Conservation (phyloP, 306 rosid species). For the Cyamopsis tetragonoloba region DNA sequence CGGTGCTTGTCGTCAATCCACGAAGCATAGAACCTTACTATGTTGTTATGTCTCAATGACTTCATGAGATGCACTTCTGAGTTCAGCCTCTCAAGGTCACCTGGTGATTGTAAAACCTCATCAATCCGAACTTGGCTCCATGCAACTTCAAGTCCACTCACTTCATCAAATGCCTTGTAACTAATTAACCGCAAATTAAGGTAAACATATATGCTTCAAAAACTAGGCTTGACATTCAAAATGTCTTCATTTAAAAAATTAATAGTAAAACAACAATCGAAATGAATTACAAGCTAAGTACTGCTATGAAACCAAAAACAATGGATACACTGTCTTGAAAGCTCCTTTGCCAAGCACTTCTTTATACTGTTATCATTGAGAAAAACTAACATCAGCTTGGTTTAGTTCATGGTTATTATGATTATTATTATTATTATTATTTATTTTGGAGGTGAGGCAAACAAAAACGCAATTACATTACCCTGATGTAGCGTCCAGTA, state of each 20-base stretch:
- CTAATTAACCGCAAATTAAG: constrained; percentile 37
- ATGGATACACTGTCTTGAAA: constrained; percentile 45
- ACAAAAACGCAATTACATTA: constrained; percentile 12
- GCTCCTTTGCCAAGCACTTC: constrained; percentile 50
- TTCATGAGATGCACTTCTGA: constrained; percentile 82
- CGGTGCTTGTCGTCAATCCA: constrained; percentile 78
- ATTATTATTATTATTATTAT: no score
- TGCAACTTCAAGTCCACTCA: constrained; percentile 83
- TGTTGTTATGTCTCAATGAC: constrained; percentile 60
- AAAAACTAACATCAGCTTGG: constrained; percentile 18
- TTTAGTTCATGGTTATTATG: not conserved
- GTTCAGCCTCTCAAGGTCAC: constrained; percentile 56
- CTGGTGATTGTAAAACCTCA: constrained; percentile 65
- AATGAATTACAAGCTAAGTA: not conserved
- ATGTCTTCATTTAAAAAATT: not conserved
- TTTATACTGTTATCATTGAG: constrained; percentile 29
- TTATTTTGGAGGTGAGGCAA: not conserved
- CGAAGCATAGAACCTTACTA: constrained; percentile 67
- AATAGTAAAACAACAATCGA: not conserved
- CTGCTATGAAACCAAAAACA: not conserved
- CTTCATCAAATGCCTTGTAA: constrained; percentile 83
- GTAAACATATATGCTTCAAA: constrained; percentile 4
- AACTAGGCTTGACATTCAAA: not conserved
- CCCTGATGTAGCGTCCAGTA: constrained; percentile 50
- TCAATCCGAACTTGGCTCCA: constrained; percentile 78